Conservation (phyloP, 768 basidiomycete species). For the Fomitopsis serialis region DNA sequence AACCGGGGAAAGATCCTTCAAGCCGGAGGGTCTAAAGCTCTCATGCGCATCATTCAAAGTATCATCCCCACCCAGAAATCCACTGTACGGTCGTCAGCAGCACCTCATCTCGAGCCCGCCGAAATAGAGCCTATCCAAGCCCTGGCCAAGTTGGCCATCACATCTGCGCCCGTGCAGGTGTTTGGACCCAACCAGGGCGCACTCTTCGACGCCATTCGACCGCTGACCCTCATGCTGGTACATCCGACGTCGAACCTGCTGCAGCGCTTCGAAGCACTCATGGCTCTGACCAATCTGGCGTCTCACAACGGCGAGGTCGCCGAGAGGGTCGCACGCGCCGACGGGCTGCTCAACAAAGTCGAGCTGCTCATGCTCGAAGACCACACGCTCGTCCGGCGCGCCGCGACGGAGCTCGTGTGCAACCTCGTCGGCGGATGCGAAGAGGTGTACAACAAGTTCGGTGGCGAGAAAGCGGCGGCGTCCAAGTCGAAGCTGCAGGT, state of each 20-base stretch:
- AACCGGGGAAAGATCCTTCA: slow-evolving; percentile 75
- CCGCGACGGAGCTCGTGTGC: slow-evolving; percentile 87
- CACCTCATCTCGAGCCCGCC: slow-evolving; percentile 32
- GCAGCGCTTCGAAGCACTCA: slow-evolving; percentile 87
- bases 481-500: slow-evolving; percentile 71
- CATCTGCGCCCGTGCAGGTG: slow-evolving; percentile 82
- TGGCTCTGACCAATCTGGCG: slow-evolving; percentile 95
- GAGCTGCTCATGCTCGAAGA: slow-evolving; percentile 80
- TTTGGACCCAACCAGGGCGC: slow-evolving; percentile 82
- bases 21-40: slow-evolving; percentile 71
- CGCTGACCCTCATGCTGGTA: slow-evolving; percentile 68
- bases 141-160: slow-evolving; percentile 89
- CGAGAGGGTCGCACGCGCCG: slow-evolving; percentile 55
- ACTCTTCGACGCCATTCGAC: slow-evolving; percentile 78
- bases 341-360: slow-evolving; percentile 56
- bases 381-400: slow-evolving; percentile 75
- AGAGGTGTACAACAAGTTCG: slow-evolving; percentile 68
- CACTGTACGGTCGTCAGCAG: slow-evolving; percentile 11
- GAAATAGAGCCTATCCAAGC: slow-evolving; percentile 76
- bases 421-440: slow-evolving; percentile 83
- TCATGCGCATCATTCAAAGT: slow-evolving; percentile 51
- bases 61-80: slow-evolving; percentile 30
- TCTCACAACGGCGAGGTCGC: slow-evolving; percentile 67
- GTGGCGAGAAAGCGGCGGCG: slow-evolving; percentile 35
- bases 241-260: slow-evolving; percentile 65